Evolutionary conservation across 2,329 filamentous ascomycete species (phyloP).

Genomic region (Biscogniauxia sp.): DNA sequence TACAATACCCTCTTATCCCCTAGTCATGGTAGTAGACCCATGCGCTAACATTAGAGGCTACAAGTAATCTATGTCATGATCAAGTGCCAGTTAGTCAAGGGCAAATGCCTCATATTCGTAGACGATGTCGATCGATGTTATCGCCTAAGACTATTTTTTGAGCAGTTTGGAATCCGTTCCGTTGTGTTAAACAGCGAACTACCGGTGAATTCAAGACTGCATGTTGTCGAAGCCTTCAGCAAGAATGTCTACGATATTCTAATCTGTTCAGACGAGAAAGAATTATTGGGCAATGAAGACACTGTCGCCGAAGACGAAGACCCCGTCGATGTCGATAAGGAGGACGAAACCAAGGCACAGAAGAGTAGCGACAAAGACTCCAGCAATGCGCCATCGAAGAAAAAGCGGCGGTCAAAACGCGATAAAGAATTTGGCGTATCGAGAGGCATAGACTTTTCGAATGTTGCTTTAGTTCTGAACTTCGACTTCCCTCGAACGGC

Average conservation of each 20-base stretch:
- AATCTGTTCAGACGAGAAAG: slow-evolving; percentile 90
- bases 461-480: slow-evolving; percentile 92
- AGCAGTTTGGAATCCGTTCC: slow-evolving; percentile 93
- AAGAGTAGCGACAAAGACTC: slow-evolving; percentile 32
- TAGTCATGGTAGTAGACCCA: background rate
- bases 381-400: slow-evolving; percentile 41
- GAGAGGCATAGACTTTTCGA: slow-evolving; percentile 93
- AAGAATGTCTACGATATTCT: slow-evolving; percentile 96
- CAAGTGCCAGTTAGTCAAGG: slow-evolving; percentile 89
- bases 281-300: slow-evolving; percentile 69
- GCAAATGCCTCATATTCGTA: slow-evolving; percentile 82
- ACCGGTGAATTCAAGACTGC: slow-evolving; percentile 86
- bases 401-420: slow-evolving; percentile 64
- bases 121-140: slow-evolving; percentile 62
- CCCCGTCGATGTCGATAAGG: slow-evolving; percentile 37
- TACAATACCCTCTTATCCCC: background rate
- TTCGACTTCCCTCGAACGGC: slow-evolving; percentile 89
- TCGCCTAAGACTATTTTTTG: slow-evolving; percentile 88
- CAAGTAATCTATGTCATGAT: slow-evolving; percentile 68
- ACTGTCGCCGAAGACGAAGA: slow-evolving; percentile 30
- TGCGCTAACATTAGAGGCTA: background rate
- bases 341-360: slow-evolving; percentile 42
- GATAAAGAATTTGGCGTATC: slow-evolving; percentile 95
- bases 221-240: slow-evolving; percentile 97
- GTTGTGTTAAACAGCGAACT: slow-evolving; percentile 93